phyloP scores from a whole-genome alignment of 1,139 yeast species.

The Hemisphaericaspora lyxosophila region DNA sequence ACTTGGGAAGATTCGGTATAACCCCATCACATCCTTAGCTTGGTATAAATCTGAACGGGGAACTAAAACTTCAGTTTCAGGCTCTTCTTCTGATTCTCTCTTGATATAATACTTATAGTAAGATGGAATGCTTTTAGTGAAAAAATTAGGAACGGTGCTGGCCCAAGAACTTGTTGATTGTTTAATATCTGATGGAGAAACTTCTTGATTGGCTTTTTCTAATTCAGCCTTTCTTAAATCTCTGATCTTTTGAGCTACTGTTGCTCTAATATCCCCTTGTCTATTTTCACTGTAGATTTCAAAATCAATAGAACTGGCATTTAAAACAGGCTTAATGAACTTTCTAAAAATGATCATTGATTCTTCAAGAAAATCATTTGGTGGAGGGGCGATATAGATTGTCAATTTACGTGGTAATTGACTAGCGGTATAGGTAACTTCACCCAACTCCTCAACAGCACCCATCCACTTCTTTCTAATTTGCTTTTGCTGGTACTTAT shows the following conservation, averaged over 20 bases:
- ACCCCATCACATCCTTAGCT: constrained; percentile 59
- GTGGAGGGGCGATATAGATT: constrained; percentile 92
- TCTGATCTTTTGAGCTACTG: constrained; percentile 83
- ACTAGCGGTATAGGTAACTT: constrained; percentile 33
- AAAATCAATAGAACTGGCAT: constrained; percentile 84
- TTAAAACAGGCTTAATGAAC: constrained; percentile 83
- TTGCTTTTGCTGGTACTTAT: constrained; percentile 68
- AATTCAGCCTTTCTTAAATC: constrained; percentile 48
- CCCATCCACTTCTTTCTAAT: constrained; percentile 68
- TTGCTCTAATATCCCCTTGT: constrained; percentile 84
- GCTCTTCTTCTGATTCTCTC: constrained; percentile 14
- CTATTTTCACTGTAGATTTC: constrained; percentile 72
- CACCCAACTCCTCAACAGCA: constrained; percentile 52
- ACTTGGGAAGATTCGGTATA: constrained; percentile 41
- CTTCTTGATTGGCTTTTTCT: constrained; percentile 7
- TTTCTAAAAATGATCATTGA: constrained; percentile 73
- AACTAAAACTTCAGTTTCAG: constrained; percentile 20
- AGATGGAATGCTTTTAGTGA: constrained; percentile 13
- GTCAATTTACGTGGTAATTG: constrained; percentile 72
- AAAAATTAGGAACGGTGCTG: constrained; percentile 8
- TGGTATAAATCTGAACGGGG: constrained; percentile 45
- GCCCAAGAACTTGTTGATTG: constrained; percentile 4
- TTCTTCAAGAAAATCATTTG: constrained; percentile 83
- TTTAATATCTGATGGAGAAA: constrained; percentile 6
- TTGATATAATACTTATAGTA: constrained; percentile 10